Evolutionary conservation across 257 asterid genomes (phyloP).

Genomic region (Solanum medicagineum): DNA sequence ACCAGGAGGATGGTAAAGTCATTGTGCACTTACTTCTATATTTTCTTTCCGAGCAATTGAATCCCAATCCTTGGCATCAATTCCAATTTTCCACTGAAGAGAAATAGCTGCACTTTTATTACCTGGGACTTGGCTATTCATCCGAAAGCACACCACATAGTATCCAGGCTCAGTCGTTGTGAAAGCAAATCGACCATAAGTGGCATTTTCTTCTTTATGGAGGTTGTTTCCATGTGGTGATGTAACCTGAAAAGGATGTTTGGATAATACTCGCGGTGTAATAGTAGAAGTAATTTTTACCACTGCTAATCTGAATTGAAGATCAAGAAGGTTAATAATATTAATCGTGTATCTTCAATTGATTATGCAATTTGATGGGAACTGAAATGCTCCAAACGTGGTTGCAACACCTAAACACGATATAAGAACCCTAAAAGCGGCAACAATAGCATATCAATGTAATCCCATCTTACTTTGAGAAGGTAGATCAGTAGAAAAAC

Average conservation of each 20-base stretch:
- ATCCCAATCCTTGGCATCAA: constrained; percentile 81
- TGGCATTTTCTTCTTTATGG: constrained; percentile 46
- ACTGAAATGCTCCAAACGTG: not conserved
- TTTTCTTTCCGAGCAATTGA: constrained; percentile 85
- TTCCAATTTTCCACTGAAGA: constrained; percentile 76
- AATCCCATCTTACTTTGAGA: not conserved
- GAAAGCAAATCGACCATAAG: constrained; percentile 74
- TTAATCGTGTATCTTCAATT: not conserved
- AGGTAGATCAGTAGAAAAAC: too few relatives aligned
- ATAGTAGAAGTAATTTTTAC: not conserved
- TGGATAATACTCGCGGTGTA: not conserved
- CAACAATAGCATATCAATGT: not conserved
- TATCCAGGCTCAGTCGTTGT: constrained; percentile 69
- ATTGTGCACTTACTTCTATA: constrained; percentile 39
- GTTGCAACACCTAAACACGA: not conserved
- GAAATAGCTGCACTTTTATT: constrained; percentile 51
- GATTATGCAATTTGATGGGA: not conserved
- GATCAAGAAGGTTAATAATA: not conserved
- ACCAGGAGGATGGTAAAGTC: not conserved
- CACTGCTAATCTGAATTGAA: not conserved
- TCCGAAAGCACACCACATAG: constrained; percentile 63
- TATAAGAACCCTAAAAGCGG: not conserved
- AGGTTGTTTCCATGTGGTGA: constrained; percentile 67
- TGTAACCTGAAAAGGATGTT: constrained; percentile 34
- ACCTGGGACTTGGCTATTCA: constrained; percentile 15